Base-by-base conservation (phyloP, 805 yeast genomes). In the Yueomyces sinensis region DNA sequence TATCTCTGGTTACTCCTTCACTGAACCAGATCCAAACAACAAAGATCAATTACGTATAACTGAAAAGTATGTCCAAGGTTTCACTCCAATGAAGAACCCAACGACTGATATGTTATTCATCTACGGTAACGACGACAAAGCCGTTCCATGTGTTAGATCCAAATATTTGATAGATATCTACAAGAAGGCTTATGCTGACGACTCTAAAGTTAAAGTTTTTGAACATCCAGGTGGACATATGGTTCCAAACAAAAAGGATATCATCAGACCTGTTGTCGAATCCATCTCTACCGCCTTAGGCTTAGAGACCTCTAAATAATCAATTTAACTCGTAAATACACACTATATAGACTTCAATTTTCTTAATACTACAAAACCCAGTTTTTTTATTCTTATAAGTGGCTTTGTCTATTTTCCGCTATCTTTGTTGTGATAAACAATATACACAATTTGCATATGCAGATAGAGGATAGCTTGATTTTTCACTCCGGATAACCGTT, bases 221-320 rank as follows among this genome's bases (percentile, higher is more conserved):
- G 78, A 72, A 42, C 98, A 89, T 50, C 96, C 96, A 9, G 97
- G 98, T 40, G 96, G 97, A 2, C 98, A 89, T 52, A 86, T 81
- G 61, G 95, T 89, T 32, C 98, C 97, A 20, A 84, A 83, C 58
- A 78, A 86, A 33, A 82, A 81, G 55, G 72, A 68, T 37, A 55
- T 64, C 46, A 47, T 62, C 34, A 60, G 57, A 41, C 67, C 68
- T 1, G 46, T 63, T 11, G 67, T 63, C 13, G 67, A 61, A 29
- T 59, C 53, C 31, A 59, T 63, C 34, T 41, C 41, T 25, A 32
- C 44, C 11, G 45, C 58, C 14, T 30, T 51, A 27, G 17, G 28
- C 14, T n/a, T 25, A n/a, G 28, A 25, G 5, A 5, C 24, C 24
- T 7, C n/a, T n/a, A n/a, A n/a, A n/a, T n/a, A n/a, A n/a, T n/a